Conservation (phyloP, 2,329 filamentous ascomycete genomes). For the Pyrenophora graminea region DNA sequence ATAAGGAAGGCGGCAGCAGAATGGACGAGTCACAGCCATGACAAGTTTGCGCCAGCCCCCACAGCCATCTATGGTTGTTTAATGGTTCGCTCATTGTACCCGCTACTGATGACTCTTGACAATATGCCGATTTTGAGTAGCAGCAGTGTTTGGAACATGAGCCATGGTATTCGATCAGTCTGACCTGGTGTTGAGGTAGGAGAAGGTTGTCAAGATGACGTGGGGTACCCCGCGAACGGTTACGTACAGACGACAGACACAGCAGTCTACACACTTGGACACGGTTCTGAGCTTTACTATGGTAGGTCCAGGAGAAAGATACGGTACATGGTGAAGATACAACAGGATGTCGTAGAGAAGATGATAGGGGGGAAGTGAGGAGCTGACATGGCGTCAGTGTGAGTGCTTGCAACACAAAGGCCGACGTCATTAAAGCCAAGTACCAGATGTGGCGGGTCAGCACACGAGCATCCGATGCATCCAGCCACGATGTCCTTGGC, state of each 20-base stretch:
- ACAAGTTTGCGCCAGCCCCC: conserved; percentile 13
- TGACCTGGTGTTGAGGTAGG: background rate
- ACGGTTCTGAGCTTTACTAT: too few species aligned
- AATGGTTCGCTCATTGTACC: background rate
- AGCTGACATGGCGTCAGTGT: too few species aligned
- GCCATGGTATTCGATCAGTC: background rate
- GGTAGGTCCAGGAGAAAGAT: too few species aligned
- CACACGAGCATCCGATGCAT: too few species aligned
- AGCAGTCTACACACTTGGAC: background rate
- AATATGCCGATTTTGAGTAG: background rate
- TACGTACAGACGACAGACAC: background rate
- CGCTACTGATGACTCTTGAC: background rate
- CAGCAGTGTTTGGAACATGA: too few species aligned
- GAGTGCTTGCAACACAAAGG: too few species aligned
- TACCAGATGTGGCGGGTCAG: too few species aligned
- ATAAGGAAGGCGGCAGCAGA: conserved; percentile 28
- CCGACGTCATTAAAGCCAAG: too few species aligned
- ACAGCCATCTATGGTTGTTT: conserved; percentile 4
- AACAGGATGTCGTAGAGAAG: too few species aligned
- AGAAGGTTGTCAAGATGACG: background rate
- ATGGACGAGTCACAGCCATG: conserved; percentile 29
- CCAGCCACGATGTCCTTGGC: too few species aligned
- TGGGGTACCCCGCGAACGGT: background rate
- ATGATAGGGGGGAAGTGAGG: too few species aligned
- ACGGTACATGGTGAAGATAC: too few species aligned